phyloP scores from a whole-genome alignment of 768 basidiomycete genomes.

The Amanita rimosa region DNA sequence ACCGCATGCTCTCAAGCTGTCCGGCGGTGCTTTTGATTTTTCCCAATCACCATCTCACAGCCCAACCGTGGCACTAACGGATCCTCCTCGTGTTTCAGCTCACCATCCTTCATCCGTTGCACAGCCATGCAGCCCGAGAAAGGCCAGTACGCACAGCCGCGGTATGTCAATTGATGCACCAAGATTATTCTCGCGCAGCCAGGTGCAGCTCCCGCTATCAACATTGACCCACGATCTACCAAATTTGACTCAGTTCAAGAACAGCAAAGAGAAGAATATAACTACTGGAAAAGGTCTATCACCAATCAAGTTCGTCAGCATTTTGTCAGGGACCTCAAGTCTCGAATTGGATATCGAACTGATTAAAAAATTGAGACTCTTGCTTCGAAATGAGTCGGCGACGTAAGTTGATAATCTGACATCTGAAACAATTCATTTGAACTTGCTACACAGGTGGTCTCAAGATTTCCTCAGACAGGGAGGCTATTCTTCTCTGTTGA shows the following conservation, averaged over 20 bases:
- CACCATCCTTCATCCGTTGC: conserved; percentile 28
- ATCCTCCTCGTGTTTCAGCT: conserved; percentile 18
- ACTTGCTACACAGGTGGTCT: conserved; percentile 57
- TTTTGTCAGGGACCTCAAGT: conserved; percentile 58
- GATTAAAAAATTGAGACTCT: conserved; percentile 77
- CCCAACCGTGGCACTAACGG: not conserved
- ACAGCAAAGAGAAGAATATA: conserved; percentile 39
- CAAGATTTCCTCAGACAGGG: conserved; percentile 73
- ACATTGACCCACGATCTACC: conserved; percentile 31
- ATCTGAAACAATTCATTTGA: not conserved
- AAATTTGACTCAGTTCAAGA: conserved; percentile 21
- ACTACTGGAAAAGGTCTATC: conserved; percentile 38
- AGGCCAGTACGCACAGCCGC: conserved; percentile 38
- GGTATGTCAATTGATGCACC: conserved; percentile 50
- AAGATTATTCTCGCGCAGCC: conserved; percentile 40
- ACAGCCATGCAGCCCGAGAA: conserved; percentile 21
- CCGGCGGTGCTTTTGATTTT: conserved; percentile 25
- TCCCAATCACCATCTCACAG: conserved; percentile 19
- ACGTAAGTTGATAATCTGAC: conserved; percentile 31
- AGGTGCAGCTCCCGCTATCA: conserved; percentile 31
- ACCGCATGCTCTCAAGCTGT: conserved; percentile 24
- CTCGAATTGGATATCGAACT: conserved; percentile 74
- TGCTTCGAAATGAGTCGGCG: conserved; percentile 88
- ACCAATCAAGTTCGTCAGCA: conserved; percentile 55
- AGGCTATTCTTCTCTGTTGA: conserved; percentile 79